A percentile compares a stretch with the other conserved stretches of the same genome.
Conservation (phyloP, 768 basidiomycete species). For the Boletus rex-veris region DNA sequence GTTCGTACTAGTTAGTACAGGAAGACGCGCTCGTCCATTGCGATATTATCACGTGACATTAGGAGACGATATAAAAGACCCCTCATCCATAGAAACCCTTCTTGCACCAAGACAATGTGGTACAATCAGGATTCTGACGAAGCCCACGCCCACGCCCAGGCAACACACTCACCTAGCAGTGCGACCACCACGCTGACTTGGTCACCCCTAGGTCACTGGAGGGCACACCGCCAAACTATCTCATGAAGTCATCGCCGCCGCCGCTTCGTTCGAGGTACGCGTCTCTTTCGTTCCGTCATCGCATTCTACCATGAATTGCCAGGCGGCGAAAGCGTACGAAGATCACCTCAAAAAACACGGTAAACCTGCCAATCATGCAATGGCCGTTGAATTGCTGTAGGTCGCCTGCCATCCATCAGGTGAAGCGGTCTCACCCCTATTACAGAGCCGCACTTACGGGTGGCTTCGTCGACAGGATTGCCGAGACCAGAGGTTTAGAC, state of each 20-base stretch:
- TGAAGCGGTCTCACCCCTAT: background rate
- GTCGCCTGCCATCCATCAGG: background rate
- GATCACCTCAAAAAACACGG: constrained; percentile 17
- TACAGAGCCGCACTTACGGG: constrained; percentile 26
- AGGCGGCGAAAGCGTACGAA: constrained; percentile 32
- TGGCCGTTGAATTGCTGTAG: constrained; percentile 25
- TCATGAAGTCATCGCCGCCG: constrained; percentile 27
- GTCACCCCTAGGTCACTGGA: constrained; percentile 9
- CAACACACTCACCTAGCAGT: background rate
- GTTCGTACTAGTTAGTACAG: background rate
- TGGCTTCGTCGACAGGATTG: constrained; percentile 22
- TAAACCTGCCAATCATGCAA: constrained; percentile 22
- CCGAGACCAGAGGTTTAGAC: constrained; percentile 27
- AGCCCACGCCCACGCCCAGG: constrained; percentile 21
- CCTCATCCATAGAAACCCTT: too few relatives aligned
- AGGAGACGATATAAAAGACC: background rate
- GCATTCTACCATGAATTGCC: background rate
- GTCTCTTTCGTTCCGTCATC: background rate
- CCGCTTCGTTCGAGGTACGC: constrained; percentile 28
- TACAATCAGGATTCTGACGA: constrained; percentile 24
- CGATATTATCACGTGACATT: constrained; percentile 8
- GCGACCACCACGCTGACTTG: background rate
- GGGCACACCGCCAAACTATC: constrained; percentile 22
- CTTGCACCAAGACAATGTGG: constrained; percentile 13
- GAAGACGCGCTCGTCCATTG: background rate